Evolutionary conservation across 345 rosid species (phyloP), one percentile per base, ranked within the genome.

Genomic region (Ceriops decandra): DNA sequence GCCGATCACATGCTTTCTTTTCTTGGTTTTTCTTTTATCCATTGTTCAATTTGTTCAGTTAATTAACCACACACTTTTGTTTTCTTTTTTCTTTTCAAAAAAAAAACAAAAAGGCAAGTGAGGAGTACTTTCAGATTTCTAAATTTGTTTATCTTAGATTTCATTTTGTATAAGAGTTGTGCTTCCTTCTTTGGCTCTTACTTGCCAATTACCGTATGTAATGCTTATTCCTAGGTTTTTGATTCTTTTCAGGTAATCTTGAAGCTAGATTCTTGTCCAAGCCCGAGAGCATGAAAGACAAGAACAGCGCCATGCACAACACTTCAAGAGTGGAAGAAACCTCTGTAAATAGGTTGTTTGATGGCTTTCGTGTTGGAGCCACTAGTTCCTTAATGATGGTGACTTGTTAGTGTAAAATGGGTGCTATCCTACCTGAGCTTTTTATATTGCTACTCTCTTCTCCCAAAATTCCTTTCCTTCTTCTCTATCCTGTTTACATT

Each of bases 391-490:
- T 32, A 31, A 2, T 6, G 26, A 67, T 11, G 58, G 47, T 11
- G 57, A 67, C 49, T 30, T 46, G 63, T 73, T 78, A 75, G 5
- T 68, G 49, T 63, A 76, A 72, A 69, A 8, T 68, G 52, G 97
- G 89, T 74, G 95, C 82, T 95, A 91, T 95, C 96, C 86, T 86
- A 79, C 73, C 85, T 87, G 99, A 95, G 99, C 97, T 91, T 80
- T 67, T 69, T 36, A 63, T 36, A 63, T 69, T 62, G 1, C 27
- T 28, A 33, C 6, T 16, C 0, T 0, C 16, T 35, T 16, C 1
- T 52, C 20, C 7, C n/a, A 54, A 54, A 7, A 2, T 5, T 27
- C 11, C 15, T 57, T 5, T 27, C 11, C 15, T 57, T 59, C 7
- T 57, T n/a, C 33, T 52, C 17, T 24, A 15, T 53, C 35, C 51